phyloP scores from a whole-genome alignment of 1,284 basidiomycete genomes.

The Papiliotrema nemorosa region DNA sequence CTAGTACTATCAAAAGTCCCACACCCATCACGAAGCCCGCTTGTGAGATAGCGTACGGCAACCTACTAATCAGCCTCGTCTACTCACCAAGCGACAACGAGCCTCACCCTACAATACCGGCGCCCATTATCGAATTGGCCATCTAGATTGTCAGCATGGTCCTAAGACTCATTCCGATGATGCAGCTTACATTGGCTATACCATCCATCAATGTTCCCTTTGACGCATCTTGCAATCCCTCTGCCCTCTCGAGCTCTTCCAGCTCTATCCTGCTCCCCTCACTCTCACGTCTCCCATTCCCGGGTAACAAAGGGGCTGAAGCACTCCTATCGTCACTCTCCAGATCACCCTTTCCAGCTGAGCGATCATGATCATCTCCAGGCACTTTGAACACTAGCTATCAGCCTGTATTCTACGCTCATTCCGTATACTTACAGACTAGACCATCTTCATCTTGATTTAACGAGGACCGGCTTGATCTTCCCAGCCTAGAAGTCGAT shows the following conservation, averaged over 20 bases:
- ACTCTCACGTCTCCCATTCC: not conserved
- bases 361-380: constrained; percentile 14
- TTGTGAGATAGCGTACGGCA: constrained; percentile 89
- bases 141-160: constrained; percentile 35
- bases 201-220: constrained; percentile 44
- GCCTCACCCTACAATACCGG: constrained; percentile 80
- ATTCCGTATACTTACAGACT: not conserved
- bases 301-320: not conserved
- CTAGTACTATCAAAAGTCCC: constrained; percentile 72
- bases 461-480: not conserved
- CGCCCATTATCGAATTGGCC: constrained; percentile 94
- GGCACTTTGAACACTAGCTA: constrained; percentile 31
- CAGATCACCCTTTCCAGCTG: constrained; percentile 1
- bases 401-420: no score
- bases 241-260: constrained; percentile 27
- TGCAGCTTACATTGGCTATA: constrained; percentile 43
- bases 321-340: constrained; percentile 7
- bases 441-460: not conserved
- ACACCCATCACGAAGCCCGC: constrained; percentile 89
- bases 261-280: constrained; percentile 12
- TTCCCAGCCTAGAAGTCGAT: not conserved
- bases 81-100: not conserved
- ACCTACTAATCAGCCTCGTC: constrained; percentile 52
- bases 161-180: not conserved
- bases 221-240: constrained; percentile 26